These are phyloP conservation scores for Trichoderma sp. DNA, from an alignment of 2,329 filamentous ascomycete genomes.

Conservation along the genomic window DNA sequence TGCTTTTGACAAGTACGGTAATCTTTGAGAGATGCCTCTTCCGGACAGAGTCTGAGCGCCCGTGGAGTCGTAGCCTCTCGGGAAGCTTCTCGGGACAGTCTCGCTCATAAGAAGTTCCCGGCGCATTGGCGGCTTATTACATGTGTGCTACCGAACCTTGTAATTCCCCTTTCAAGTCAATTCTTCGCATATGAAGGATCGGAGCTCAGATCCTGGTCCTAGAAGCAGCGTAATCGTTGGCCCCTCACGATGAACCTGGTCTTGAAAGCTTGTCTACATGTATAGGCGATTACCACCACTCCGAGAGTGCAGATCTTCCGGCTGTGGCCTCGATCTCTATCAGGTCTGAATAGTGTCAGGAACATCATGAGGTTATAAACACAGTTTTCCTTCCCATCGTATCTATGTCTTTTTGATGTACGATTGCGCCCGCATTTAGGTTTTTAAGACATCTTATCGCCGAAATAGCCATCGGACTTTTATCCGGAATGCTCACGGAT, in stretches of 20 bases:
- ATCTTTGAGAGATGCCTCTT: background rate
- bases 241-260: background rate
- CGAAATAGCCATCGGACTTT: background rate
- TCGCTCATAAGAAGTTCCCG: background rate
- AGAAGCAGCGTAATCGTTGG: background rate
- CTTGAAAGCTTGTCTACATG: background rate
- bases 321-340: background rate
- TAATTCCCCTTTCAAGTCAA: background rate
- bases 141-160: background rate
- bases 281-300: background rate
- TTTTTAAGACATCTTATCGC: conserved; percentile 4
- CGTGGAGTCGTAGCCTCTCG: background rate
- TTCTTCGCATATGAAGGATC: conserved; percentile 1
- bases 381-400: background rate
- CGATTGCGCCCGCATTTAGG: background rate
- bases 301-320: background rate
- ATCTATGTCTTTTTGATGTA: background rate
- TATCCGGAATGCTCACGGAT: background rate
- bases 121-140: background rate
- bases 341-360: background rate
- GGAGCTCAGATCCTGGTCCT: background rate
- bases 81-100: background rate
- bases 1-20: background rate
- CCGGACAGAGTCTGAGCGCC: background rate
- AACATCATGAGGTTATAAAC: background rate